phyloP scores from a whole-genome alignment of 371 early-diverging fungal species.

The Dinochytrium kinnereticum region DNA sequence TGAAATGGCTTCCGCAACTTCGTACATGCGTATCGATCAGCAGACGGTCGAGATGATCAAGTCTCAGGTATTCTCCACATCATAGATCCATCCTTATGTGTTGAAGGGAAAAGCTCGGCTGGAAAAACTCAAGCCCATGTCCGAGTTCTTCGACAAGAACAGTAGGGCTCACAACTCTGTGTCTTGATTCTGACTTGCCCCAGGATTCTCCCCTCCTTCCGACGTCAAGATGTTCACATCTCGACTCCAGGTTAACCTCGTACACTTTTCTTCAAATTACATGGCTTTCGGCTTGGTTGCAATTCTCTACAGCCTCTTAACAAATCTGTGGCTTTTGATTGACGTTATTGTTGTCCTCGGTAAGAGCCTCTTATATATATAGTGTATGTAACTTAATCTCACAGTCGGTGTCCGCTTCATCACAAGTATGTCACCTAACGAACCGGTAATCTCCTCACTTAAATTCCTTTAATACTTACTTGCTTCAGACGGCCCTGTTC shows the following conservation, averaged over 20 bases:
- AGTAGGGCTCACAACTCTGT: background rate
- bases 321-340: constrained; percentile 33
- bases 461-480: background rate
- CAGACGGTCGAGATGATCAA: constrained; percentile 3
- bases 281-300: constrained; percentile 33
- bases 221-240: constrained; percentile 17
- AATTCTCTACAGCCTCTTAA: constrained; percentile 22
- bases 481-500: constrained; percentile 15
- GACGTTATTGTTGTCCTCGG: constrained; percentile 31
- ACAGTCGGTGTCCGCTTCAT: constrained; percentile 30
- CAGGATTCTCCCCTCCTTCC: background rate
- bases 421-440: constrained; percentile 23
- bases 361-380: too few species aligned
- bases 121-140: constrained; percentile 17
- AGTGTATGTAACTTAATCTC: too few species aligned
- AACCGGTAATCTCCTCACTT: constrained; percentile 18
- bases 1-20: background rate
- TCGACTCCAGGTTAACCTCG: constrained; percentile 23
- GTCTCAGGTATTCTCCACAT: background rate
- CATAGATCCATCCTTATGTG: background rate
- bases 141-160: constrained; percentile 21
- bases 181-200: background rate
- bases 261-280: constrained; percentile 36
- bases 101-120: constrained; percentile 7
- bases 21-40: background rate